These are phyloP conservation scores for Amanita pallidorosea DNA, from an alignment of 768 basidiomycete genomes.

Conservation along the genomic window DNA sequence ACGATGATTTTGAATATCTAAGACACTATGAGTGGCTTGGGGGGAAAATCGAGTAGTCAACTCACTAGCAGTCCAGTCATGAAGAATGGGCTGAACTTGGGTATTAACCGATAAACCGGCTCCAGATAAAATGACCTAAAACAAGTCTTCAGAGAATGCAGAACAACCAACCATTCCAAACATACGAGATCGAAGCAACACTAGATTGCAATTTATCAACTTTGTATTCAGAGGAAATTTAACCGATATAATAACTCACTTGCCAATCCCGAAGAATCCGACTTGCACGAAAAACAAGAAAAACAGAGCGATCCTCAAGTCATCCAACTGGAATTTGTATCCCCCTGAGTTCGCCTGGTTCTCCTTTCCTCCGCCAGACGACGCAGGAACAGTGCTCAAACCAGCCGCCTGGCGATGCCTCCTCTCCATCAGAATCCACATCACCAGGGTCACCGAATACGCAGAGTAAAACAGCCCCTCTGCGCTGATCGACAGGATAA, in stretches of 20 bases:
- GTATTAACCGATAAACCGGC: conserved; percentile 80
- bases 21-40: not conserved
- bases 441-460: conserved; percentile 47
- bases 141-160: not conserved
- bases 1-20: conserved; percentile 77
- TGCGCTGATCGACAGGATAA: conserved; percentile 71
- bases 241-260: conserved; percentile 32
- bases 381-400: conserved; percentile 8
- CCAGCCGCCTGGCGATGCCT: not conserved
- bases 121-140: conserved; percentile 74
- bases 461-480: conserved; percentile 75
- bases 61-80: conserved; percentile 67
- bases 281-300: conserved; percentile 84
- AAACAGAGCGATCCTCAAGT: conserved; percentile 66
- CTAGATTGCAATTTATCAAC: conserved; percentile 23
- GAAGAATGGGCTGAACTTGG: conserved; percentile 76
- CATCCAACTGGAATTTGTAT: conserved; percentile 44
- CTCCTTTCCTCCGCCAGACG: conserved; percentile 8
- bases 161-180: conserved; percentile 7
- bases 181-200: conserved; percentile 77
- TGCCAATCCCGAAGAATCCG: conserved; percentile 80
- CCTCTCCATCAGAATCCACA: conserved; percentile 62
- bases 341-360: conserved; percentile 5
- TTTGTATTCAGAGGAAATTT: not conserved
- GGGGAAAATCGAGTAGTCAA: not conserved